A percentile compares a stretch with the other conserved stretches of the same genome.
Conservation (phyloP, 148 eudicot species). For the Camellia granthamiana region DNA sequence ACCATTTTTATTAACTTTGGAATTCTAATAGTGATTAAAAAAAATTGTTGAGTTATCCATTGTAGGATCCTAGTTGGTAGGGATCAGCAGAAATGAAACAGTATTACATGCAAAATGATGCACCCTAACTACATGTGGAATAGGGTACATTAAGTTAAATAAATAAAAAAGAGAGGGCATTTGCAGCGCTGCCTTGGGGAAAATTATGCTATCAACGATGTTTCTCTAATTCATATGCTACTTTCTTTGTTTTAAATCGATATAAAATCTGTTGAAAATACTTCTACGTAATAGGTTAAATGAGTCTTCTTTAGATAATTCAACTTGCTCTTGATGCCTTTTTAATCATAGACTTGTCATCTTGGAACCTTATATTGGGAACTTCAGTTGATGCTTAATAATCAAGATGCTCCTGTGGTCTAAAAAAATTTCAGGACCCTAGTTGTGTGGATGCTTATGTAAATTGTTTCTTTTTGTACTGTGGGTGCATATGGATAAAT, state of each 20-base stretch:
- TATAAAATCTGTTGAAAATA: too few species aligned
- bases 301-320: too few species aligned
- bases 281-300: too few species aligned
- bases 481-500: too few species aligned
- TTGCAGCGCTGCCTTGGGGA: not conserved
- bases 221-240: not conserved
- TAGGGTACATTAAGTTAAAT: not conserved
- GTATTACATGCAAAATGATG: not conserved
- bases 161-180: not conserved
- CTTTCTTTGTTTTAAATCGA: not conserved
- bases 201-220: not conserved
- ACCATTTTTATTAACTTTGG: not conserved
- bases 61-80: not conserved
- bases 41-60: not conserved
- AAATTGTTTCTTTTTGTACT: too few species aligned
- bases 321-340: not conserved
- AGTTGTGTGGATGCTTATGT: too few species aligned
- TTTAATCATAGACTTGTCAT: not conserved
- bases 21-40: not conserved
- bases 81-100: not conserved
- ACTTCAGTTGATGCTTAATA: not conserved
- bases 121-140: not conserved
- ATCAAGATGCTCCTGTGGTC: not conserved
- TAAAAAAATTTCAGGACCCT: not conserved
- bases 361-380: not conserved